These are phyloP conservation scores for Cytospora chrysosperma DNA, from an alignment of 2,329 filamentous ascomycete species.

Conservation along the genomic window DNA sequence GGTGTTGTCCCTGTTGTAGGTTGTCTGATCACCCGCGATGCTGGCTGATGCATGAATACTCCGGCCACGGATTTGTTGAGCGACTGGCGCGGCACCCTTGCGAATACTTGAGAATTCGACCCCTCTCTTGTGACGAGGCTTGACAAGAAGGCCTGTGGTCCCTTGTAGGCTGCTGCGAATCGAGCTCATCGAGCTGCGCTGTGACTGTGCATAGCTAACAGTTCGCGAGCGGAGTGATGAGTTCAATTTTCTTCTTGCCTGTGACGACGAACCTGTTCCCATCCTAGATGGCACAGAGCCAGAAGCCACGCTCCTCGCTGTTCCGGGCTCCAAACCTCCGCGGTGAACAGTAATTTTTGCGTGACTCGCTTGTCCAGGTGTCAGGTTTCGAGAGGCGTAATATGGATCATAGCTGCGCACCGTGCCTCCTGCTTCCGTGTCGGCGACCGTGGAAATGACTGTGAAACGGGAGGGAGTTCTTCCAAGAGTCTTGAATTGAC, in stretches of 20 bases:
- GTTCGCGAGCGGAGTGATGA: constrained; percentile 20
- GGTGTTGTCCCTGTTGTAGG: constrained; percentile 28
- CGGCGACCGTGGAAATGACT: constrained; percentile 62
- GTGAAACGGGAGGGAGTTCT: constrained; percentile 62
- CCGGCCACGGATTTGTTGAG: constrained; percentile 19
- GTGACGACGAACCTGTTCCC: constrained; percentile 26
- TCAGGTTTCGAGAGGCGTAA: constrained; percentile 60
- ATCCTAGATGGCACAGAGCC: constrained; percentile 30
- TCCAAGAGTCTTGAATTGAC: constrained; percentile 57
- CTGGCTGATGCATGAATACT: constrained; percentile 29
- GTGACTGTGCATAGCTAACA: constrained; percentile 33
- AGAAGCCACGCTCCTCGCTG: constrained; percentile 35
- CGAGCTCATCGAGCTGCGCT: constrained; percentile 48
- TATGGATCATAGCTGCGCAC: constrained; percentile 80
- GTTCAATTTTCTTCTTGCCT: constrained; percentile 14
- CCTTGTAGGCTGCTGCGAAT: constrained; percentile 47
- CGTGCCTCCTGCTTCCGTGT: constrained; percentile 48
- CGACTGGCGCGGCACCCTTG: constrained; percentile 33
- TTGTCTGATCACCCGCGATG: constrained; percentile 32
- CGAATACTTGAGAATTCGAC: constrained; percentile 55
- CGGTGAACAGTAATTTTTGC: constrained; percentile 70
- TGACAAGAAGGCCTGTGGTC: constrained; percentile 42
- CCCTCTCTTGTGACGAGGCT: constrained; percentile 49
- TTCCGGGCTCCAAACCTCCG: constrained; percentile 32
- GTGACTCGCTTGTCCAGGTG: constrained; percentile 52